Evolutionary conservation across 495 filamentous ascomycete genomes (phyloP).

Genomic region (Penicillium turbatum): DNA sequence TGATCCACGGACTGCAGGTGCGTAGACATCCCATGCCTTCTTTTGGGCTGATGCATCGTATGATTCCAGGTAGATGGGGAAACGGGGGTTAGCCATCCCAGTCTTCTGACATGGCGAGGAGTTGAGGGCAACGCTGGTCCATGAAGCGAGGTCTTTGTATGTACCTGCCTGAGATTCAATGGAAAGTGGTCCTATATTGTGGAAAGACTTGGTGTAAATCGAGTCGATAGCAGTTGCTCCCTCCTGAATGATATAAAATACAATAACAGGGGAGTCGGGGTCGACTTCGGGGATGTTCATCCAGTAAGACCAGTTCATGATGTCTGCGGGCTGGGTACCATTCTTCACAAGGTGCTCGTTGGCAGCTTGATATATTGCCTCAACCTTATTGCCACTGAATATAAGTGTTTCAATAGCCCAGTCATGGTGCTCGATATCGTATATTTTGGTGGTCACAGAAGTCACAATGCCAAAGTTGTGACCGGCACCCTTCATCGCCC

Average conservation of each 20-base stretch:
- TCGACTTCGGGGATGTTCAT: slow-evolving; percentile 38
- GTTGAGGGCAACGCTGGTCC: slow-evolving; percentile 36
- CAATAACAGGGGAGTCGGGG: slow-evolving; percentile 43
- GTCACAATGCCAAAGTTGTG: slow-evolving; percentile 61
- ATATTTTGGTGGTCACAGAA: slow-evolving; percentile 44
- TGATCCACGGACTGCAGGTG: slow-evolving; percentile 21
- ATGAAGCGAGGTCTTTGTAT: slow-evolving; percentile 43
- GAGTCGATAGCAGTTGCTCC: slow-evolving; percentile 38
- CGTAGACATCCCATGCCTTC: slow-evolving; percentile 40
- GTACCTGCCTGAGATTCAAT: slow-evolving; percentile 27
- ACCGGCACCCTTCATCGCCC: slow-evolving; percentile 56
- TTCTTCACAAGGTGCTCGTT: slow-evolving; percentile 41
- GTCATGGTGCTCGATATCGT: slow-evolving; percentile 35
- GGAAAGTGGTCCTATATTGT: slow-evolving; percentile 41
- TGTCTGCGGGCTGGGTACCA: slow-evolving; percentile 34
- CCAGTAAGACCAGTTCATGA: slow-evolving; percentile 52
- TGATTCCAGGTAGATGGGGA: slow-evolving; percentile 43
- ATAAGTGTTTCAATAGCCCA: slow-evolving; percentile 45
- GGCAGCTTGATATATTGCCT: slow-evolving; percentile 42
- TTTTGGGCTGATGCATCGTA: slow-evolving; percentile 45
- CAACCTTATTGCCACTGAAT: slow-evolving; percentile 47
- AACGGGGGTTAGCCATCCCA: slow-evolving; percentile 45
- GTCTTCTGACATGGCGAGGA: slow-evolving; percentile 43
- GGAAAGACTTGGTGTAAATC: slow-evolving; percentile 43
- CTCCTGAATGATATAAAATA: slow-evolving; percentile 51